Evolutionary conservation across 2,329 filamentous ascomycete genomes (phyloP), one percentile per base, ranked within the genome.

Genomic region (Neocucurbitaria cava): DNA sequence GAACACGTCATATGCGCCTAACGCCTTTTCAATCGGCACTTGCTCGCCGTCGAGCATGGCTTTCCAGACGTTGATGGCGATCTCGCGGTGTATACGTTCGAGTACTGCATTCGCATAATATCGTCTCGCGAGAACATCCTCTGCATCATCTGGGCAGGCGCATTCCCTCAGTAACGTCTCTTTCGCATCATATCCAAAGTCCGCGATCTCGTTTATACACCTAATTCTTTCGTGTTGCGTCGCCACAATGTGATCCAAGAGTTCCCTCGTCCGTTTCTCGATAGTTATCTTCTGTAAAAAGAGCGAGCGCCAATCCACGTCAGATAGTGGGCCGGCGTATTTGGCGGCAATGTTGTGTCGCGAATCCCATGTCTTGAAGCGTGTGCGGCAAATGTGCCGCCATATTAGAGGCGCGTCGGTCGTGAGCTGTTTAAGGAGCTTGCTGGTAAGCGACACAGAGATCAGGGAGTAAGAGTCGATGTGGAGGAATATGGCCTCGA

Each of bases 1-100:
- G 75, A 98, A 98, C 76, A 98, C 84, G 74, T 98, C 95, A 73
- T 96, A 96, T 13, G 89, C 89, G 18, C 88, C 89, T 15, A 98
- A 78, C 1, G 89, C 89, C 52, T 85, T 83, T 71, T 96, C 93
- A 18, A 96, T 80, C 7, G 85, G 73, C 20, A 87, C 79, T 49
- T 79, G 76, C 48, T 83, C 80, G 5, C 82, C 78, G 23, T 77
- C 71, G 38, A 74, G 76, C 48, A 90, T 62, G 49, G 82, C 82
- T 58, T 79, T 79, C 94, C 93, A 98, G 70, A 91, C 85, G 38
- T 88, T 83, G 50, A 98, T 82, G 7, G 92, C 94, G 51, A 90
- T 84, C 59, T 86, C 85, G 58, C 94, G 87, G 74, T 98, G 90
- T 46, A 98, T 88, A 68, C 88, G 89, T 62, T 89, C 88, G 40